Conservation (phyloP, 2,329 filamentous ascomycete genomes). For the Alternaria rosae region DNA sequence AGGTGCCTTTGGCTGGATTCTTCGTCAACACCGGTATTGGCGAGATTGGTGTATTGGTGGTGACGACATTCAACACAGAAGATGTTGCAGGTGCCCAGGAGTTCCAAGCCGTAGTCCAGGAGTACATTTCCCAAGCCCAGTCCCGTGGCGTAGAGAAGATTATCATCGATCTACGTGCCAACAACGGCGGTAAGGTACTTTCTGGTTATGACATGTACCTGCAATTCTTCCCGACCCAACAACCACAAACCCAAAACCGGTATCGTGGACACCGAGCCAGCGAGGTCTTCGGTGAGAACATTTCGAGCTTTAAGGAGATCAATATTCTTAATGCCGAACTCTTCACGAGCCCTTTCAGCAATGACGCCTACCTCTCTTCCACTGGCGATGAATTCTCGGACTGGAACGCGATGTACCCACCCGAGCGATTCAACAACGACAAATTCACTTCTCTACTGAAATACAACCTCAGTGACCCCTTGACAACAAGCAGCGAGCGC, state of each 20-base stretch:
- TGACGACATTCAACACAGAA: slow-evolving; percentile 51
- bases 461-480: slow-evolving; percentile 50
- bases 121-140: slow-evolving; percentile 59
- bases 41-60: slow-evolving; percentile 57
- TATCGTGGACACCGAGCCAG: slow-evolving; percentile 54
- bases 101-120: slow-evolving; percentile 50
- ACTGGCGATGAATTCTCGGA: slow-evolving; percentile 38
- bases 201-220: slow-evolving; percentile 57
- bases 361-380: slow-evolving; percentile 37
- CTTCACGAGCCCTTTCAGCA: slow-evolving; percentile 47
- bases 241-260: slow-evolving; percentile 56
- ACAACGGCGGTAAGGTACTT: slow-evolving; percentile 62
- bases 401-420: slow-evolving; percentile 51
- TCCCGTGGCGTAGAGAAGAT: slow-evolving; percentile 62
- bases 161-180: slow-evolving; percentile 69
- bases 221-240: slow-evolving; percentile 60
- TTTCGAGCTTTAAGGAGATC: slow-evolving; percentile 27
- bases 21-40: slow-evolving; percentile 52
- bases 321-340: slow-evolving; percentile 28
- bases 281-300: slow-evolving; percentile 34
- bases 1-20: slow-evolving; percentile 54
- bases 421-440: slow-evolving; percentile 41
- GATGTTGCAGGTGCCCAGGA: slow-evolving; percentile 27
- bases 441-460: slow-evolving; percentile 49
- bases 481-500: slow-evolving; percentile 39